Conservation (phyloP, 176 grass and related monocot species). For the Canna indica region DNA sequence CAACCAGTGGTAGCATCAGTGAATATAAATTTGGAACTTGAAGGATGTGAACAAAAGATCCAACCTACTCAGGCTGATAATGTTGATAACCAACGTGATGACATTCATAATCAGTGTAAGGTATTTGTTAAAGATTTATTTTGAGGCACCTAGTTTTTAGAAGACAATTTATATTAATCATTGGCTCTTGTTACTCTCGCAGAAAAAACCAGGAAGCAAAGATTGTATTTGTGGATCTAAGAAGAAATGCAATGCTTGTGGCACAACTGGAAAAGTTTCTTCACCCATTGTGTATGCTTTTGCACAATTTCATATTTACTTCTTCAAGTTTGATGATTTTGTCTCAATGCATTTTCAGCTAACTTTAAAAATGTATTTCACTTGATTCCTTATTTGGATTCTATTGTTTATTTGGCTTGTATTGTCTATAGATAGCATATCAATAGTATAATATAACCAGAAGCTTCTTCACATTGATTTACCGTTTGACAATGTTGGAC, state of each 20-base stretch:
- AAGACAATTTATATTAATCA: not conserved
- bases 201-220: slow-evolving; percentile 32
- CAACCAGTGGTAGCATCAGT: not conserved
- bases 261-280: slow-evolving; percentile 20
- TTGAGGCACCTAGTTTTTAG: not conserved
- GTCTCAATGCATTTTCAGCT: not conserved
- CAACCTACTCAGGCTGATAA: slow-evolving; percentile 19
- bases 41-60: slow-evolving; percentile 15
- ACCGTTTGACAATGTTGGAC: not conserved
- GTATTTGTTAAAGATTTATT: slow-evolving; percentile 16
- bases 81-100: slow-evolving; percentile 17
- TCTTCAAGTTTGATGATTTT: not conserved
- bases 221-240: slow-evolving; percentile 49
- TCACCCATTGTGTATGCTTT: slow-evolving; percentile 32
- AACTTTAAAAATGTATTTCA: not conserved
- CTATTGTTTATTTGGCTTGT: not conserved
- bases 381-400: not conserved
- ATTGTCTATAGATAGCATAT: not conserved
- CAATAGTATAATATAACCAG: not conserved
- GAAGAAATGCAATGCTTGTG: slow-evolving; percentile 49
- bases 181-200: not conserved
- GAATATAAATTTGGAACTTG: slow-evolving; percentile 20
- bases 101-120: slow-evolving; percentile 28
- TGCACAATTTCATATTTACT: slow-evolving; percentile 5
- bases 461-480: not conserved